These are phyloP conservation scores for Pythium rishiriense DNA, from an alignment of 352 stramenopile genomes.

Conservation along the genomic window DNA sequence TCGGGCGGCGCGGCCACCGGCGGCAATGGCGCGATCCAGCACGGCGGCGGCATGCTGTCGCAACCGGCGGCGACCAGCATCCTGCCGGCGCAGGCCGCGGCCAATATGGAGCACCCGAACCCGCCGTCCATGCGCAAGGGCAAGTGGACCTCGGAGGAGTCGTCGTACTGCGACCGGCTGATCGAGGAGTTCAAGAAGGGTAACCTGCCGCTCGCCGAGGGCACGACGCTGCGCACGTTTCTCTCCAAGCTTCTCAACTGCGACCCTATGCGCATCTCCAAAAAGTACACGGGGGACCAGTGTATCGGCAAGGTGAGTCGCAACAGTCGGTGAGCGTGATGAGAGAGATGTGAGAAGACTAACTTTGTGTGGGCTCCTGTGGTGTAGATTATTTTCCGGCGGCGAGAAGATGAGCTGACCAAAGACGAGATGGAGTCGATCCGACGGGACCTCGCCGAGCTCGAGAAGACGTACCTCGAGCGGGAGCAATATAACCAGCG, in stretches of 20 bases:
- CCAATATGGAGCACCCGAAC: conserved; percentile 34
- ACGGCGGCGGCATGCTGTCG: conserved; percentile 25
- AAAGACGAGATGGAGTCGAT: conserved; percentile 83
- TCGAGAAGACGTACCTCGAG: conserved; percentile 97
- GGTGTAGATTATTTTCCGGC: conserved; percentile 61
- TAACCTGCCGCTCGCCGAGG: conserved; percentile 95
- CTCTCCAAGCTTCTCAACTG: conserved; percentile 98
- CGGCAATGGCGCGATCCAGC: not conserved
- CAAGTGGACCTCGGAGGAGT: conserved; percentile 97
- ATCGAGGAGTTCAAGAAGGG: conserved; percentile 98
- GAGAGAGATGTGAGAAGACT: too few relatives aligned
- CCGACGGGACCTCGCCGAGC: conserved; percentile 77
- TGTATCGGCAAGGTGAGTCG: conserved; percentile 95
- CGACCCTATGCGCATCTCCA: conserved; percentile 99
- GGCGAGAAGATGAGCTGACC: conserved; percentile 71
- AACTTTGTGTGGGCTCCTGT: too few relatives aligned
- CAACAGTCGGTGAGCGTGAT: too few relatives aligned
- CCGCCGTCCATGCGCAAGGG: conserved; percentile 83
- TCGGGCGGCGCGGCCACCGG: not conserved
- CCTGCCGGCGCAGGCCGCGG: conserved; percentile 28
- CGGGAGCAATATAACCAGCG: conserved; percentile 94
- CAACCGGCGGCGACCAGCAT: conserved; percentile 27
- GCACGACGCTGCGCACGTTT: conserved; percentile 97
- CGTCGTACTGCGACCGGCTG: conserved; percentile 96
- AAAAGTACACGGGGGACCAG: conserved; percentile 98